Base-by-base conservation (phyloP, 2,329 filamentous ascomycete species). In the Pestalotiopsis sp. region DNA sequence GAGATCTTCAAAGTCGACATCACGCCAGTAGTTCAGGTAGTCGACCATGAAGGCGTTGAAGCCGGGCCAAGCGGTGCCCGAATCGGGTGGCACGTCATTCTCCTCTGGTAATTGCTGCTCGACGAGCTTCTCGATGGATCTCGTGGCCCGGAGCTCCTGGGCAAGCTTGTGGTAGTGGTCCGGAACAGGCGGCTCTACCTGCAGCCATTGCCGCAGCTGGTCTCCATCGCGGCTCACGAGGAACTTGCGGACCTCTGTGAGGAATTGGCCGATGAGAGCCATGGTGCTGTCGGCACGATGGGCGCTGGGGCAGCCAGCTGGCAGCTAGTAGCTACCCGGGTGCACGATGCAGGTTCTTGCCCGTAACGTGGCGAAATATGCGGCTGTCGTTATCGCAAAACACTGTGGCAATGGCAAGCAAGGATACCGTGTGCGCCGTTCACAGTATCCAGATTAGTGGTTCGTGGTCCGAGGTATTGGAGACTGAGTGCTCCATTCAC, bases 31-130 rank as follows among this genome's bases (percentile, higher is more conserved):
- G 59, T 87, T 84, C 72, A 97, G 85, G 76, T 97, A 98, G 64
- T 94, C 90, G 74, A 90, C 92, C 79, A 97, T 89, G 76, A 97
- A 97, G 2, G 89, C 87, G 64, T 92, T 84, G 77, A 97, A 94
- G 1, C 92, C 89, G 0, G 90, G 88, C 94, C 94, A 97, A 0
- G 87, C 85, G 7, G 91, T 87, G 57, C 87, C 90, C 71, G 88
- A 85, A 1, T 90, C 91, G 65, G 92, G 89, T 0, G 85, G 83
- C 2, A 89, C 86, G 57, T 92, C 86, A 66, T 91, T 87, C 7
- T 90, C 88, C 69, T 91, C 86, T 0, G 91, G 90, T 1, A 95
- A 84, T 12, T 87, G 82, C 61, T 84, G 85, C 69, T 91, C 89
- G 71, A 94, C 89, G 70, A 91, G 84, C 70, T 84, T 84, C 62